A percentile compares a stretch with the other conserved stretches of the same genome.
phyloP scores from a whole-genome alignment of 2,329 filamentous ascomycete species.

The Fonsecaea nubica region DNA sequence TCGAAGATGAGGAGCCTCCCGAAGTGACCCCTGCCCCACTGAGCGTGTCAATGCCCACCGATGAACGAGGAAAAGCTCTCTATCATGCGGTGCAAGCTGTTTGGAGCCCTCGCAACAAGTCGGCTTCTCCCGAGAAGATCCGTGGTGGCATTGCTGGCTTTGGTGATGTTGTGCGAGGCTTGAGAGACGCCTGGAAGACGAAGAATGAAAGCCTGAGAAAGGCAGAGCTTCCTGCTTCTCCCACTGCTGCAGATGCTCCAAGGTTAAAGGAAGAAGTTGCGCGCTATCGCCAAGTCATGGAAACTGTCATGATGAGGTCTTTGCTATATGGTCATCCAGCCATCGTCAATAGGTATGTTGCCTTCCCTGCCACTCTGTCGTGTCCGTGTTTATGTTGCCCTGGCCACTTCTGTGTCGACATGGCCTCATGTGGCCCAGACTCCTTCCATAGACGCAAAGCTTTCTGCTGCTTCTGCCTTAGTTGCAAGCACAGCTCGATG shows the following conservation, averaged over 20 bases:
- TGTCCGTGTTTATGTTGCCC: background rate
- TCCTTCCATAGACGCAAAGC: slow-evolving; percentile 5
- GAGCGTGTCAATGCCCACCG: slow-evolving; percentile 59
- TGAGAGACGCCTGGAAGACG: slow-evolving; percentile 67
- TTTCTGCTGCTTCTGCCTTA: slow-evolving; percentile 5
- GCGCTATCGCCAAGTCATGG: slow-evolving; percentile 63
- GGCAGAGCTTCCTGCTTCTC: slow-evolving; percentile 62
- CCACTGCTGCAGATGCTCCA: slow-evolving; percentile 52
- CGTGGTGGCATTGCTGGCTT: slow-evolving; percentile 62
- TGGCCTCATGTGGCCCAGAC: background rate
- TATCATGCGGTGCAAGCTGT: slow-evolving; percentile 68
- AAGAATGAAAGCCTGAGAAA: slow-evolving; percentile 62
- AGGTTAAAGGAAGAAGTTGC: slow-evolving; percentile 63
- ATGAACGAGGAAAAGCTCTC: slow-evolving; percentile 53
- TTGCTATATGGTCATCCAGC: slow-evolving; percentile 54
- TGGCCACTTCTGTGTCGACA: background rate
- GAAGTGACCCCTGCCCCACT: slow-evolving; percentile 63
- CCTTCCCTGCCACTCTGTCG: slow-evolving; percentile 25
- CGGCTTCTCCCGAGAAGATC: slow-evolving; percentile 58
- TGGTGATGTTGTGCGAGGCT: slow-evolving; percentile 65
- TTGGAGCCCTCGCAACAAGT: slow-evolving; percentile 63
- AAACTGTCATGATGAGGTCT: slow-evolving; percentile 56
- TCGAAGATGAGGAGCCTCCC: slow-evolving; percentile 59
- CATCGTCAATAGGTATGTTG: slow-evolving; percentile 59
- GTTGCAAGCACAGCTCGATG: slow-evolving; percentile 5